Conservation (phyloP, 2,329 filamentous ascomycete species). For the Aureobasidium sp. region DNA sequence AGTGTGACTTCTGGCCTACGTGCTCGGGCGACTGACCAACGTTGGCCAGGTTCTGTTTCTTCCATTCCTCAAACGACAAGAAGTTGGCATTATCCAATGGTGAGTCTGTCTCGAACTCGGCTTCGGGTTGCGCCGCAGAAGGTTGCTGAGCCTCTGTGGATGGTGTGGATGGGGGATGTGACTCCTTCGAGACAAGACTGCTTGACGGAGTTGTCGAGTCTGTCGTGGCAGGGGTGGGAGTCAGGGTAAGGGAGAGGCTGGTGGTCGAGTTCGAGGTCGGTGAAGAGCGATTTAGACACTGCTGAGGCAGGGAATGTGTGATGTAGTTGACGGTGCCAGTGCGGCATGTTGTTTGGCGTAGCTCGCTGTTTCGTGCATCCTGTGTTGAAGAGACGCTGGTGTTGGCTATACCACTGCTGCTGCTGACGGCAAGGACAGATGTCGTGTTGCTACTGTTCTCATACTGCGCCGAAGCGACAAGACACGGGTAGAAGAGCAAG, state of each 20-base stretch:
- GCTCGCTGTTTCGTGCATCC: neutral
- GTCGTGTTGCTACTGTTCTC: neutral
- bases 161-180: neutral
- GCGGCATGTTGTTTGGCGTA: conserved; percentile 30
- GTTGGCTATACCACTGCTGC: neutral
- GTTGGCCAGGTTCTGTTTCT: conserved; percentile 81
- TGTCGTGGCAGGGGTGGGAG: neutral
- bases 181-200: neutral
- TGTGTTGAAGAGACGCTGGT: neutral
- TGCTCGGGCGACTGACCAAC: conserved; percentile 69
- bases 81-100: conserved; percentile 70
- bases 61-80: conserved; percentile 98
- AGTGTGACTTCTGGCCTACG: conserved; percentile 43
- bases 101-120: conserved; percentile 53
- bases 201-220: neutral
- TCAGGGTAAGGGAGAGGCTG: neutral
- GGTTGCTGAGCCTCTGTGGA: neutral
- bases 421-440: neutral
- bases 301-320: conserved; percentile 66
- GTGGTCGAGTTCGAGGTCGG: conserved; percentile 2
- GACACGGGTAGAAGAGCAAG: neutral
- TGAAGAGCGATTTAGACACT: conserved; percentile 54
- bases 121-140: conserved; percentile 22
- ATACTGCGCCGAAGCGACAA: neutral
- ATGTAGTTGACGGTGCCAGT: conserved; percentile 70